phyloP scores from a whole-genome alignment of 495 filamentous ascomycete species.

The Hypoxylon trugodes region DNA sequence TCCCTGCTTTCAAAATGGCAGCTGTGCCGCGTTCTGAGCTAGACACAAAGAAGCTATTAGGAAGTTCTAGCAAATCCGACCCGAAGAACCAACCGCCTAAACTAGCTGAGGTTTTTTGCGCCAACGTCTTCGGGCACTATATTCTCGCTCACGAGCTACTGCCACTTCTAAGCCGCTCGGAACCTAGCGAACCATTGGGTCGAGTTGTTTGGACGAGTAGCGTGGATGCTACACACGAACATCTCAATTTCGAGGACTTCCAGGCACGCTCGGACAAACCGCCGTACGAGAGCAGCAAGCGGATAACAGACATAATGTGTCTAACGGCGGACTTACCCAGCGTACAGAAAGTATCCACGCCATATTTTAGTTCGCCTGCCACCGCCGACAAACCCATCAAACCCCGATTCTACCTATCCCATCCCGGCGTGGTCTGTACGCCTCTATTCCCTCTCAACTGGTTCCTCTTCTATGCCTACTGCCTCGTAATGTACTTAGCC shows the following conservation, averaged over 20 bases:
- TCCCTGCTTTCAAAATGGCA: slow-evolving; percentile 79
- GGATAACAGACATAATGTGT: slow-evolving; percentile 81
- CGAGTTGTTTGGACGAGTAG: slow-evolving; percentile 88
- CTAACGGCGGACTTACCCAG: slow-evolving; percentile 76
- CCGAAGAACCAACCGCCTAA: slow-evolving; percentile 25
- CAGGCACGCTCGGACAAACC: slow-evolving; percentile 69
- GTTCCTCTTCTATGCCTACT: slow-evolving; percentile 68
- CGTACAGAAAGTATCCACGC: slow-evolving; percentile 62
- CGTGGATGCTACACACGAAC: slow-evolving; percentile 69
- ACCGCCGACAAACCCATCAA: slow-evolving; percentile 40
- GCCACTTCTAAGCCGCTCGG: slow-evolving; percentile 68
- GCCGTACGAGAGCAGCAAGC: slow-evolving; percentile 87
- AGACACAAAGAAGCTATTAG: slow-evolving; percentile 45
- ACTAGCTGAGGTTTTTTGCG: slow-evolving; percentile 83
- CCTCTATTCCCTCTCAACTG: slow-evolving; percentile 75
- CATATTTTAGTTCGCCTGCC: slow-evolving; percentile 45
- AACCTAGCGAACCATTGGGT: slow-evolving; percentile 48
- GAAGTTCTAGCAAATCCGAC: slow-evolving; percentile 7
- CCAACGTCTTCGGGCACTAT: slow-evolving; percentile 96
- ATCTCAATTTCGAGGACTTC: slow-evolving; percentile 73
- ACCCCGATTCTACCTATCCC: slow-evolving; percentile 70
- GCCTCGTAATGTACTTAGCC: slow-evolving; percentile 69
- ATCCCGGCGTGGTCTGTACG: slow-evolving; percentile 88
- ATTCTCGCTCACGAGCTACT: slow-evolving; percentile 81
- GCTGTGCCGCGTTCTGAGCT: slow-evolving; percentile 64